Percentiles rank a stretch among this genome's conserved stretches.
Evolutionary conservation across 441 rosid genomes (phyloP).

Genomic region (Sinapis alba): DNA sequence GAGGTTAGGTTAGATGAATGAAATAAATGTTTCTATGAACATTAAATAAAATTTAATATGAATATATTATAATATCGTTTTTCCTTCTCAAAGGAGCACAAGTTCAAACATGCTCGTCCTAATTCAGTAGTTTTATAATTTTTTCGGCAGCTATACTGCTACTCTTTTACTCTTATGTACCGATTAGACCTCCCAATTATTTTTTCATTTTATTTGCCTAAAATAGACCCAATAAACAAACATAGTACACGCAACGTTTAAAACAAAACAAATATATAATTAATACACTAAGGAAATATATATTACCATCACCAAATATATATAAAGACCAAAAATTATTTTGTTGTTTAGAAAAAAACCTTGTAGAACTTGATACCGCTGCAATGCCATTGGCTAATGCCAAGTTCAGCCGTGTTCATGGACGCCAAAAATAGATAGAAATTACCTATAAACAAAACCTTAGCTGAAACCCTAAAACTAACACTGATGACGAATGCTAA

Average conservation of each 20-base stretch:
- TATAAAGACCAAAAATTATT: not conserved
- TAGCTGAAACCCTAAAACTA: conserved; percentile 16
- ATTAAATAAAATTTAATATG: not conserved
- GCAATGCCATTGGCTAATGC: not conserved
- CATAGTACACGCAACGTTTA: not conserved
- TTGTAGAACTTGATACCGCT: conserved; percentile 3
- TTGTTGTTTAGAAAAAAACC: not conserved
- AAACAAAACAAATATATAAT: not conserved
- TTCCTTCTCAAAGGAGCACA: conserved; percentile 3
- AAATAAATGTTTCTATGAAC: not conserved
- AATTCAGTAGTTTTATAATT: conserved; percentile 33
- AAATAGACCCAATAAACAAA: conserved; percentile 23
- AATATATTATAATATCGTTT: not conserved
- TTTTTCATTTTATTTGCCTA: conserved; percentile 7
- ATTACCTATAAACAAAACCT: not conserved
- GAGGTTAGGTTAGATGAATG: conserved; percentile 29
- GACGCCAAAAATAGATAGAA: not conserved
- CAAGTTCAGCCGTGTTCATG: not conserved
- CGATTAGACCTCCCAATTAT: conserved; percentile 16
- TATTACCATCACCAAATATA: not conserved
- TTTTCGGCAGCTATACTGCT: conserved; percentile 25
- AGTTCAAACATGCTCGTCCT: conserved; percentile 38
- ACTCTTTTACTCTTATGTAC: conserved; percentile 26
- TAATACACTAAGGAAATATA: not conserved
- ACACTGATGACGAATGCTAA: conserved; percentile 24